phyloP scores from a whole-genome alignment of 805 yeast species.

The Danielia oregonensis region DNA sequence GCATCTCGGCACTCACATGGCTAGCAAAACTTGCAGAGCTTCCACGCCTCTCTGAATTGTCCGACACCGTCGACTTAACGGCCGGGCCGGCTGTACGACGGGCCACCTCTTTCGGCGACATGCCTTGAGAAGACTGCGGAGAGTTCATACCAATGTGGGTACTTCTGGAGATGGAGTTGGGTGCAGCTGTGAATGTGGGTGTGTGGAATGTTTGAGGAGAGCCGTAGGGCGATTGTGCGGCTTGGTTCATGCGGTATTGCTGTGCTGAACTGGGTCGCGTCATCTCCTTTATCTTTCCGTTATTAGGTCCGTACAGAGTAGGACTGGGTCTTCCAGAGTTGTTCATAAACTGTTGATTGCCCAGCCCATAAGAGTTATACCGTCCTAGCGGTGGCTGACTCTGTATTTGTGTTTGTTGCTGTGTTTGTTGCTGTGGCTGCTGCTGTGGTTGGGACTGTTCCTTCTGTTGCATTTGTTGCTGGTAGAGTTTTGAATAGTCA shows the following conservation, averaged over 20 bases:
- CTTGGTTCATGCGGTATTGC: conserved; percentile 3
- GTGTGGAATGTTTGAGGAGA: conserved; percentile 20
- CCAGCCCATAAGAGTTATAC: background rate
- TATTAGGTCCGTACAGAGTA: background rate
- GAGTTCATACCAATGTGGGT: conserved; percentile 20
- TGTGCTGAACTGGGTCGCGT: conserved; percentile 7
- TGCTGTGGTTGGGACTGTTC: conserved; percentile 6
- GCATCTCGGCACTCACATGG: background rate
- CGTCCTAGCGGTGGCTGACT: background rate
- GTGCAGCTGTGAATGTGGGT: conserved; percentile 6
- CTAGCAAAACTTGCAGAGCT: background rate
- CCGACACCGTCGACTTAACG: background rate
- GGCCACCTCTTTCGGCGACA: conserved; percentile 28
- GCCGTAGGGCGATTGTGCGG: conserved; percentile 11
- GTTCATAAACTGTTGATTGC: conserved; percentile 1
- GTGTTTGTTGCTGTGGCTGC: conserved; percentile 12
- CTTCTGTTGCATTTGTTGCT: conserved; percentile 4
- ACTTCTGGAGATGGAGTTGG: conserved; percentile 13
- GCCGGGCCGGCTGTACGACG: conserved; percentile 16
- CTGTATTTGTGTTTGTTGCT: conserved; percentile 6
- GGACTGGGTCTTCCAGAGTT: conserved; percentile 1
- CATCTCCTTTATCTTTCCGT: conserved; percentile 3
- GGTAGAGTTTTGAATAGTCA: conserved; percentile 14
- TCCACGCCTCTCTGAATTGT: background rate
- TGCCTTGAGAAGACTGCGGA: conserved; percentile 25